Evolutionary conservation across 2,329 filamentous ascomycete species (phyloP), one percentile per base, ranked within the genome.

Genomic region (Pseudocercospora pini-densiflorae): DNA sequence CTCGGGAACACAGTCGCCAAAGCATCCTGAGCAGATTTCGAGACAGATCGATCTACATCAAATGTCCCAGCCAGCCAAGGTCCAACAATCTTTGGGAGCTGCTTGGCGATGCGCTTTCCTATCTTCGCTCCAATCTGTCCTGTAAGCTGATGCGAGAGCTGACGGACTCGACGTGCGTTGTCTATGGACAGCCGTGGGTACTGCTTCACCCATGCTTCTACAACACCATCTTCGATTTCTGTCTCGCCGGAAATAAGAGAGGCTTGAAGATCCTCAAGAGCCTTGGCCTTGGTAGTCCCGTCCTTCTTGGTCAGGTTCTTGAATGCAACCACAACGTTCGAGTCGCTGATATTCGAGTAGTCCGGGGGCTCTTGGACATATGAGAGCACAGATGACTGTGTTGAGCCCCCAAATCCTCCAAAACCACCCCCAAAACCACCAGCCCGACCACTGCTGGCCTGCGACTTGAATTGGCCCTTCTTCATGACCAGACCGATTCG

Each of bases 281-380:
- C 94, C 78, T 94, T 97, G 7, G 90, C 86, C 77, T 97, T 97
- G 43, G 95, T 99, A 10, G 89, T 97, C 74, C 90, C 90, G 81
- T 97, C 94, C 80, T 95, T 97, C 81, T 98, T 99, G 59, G 90
- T 86, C 3, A 97, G 81, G 73, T 96, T 97, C 80, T 97, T 97
- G 81, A 97, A 92, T n/a, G 90, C 88, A 14, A 98, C 93, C 43
- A 94, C 88, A 43, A 94, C 84, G 75, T 95, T 91, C 7, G 93
- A 86, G 73, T 97, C 90, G 53, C 89, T 90, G 66, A 99, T 88
- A 51, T 82, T 82, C 36, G 89, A 88, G 71, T 97, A 88, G 74
- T 97, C 91, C 57, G 92, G 92, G 9, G 93, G 92, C 74, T 97
- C 93, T 61, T 91, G 85, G 61, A 98, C 87, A 81, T 97, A 97